phyloP scores from a whole-genome alignment of 176 grass and related monocot genomes.

The Bromus sterilis region DNA sequence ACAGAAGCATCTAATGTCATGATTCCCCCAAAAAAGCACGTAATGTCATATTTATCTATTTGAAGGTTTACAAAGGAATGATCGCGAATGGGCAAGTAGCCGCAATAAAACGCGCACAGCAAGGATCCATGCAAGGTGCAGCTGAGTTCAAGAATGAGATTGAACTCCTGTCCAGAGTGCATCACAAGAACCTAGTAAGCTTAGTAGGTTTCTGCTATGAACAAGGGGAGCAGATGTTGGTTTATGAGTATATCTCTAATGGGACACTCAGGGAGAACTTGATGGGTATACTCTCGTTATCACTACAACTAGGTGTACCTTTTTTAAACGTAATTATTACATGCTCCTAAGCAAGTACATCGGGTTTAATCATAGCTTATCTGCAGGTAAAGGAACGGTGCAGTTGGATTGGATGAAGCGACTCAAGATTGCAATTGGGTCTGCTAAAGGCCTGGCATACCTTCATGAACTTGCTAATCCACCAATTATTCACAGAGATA shows the following conservation, averaged over 20 bases:
- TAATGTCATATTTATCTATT: conserved; percentile 10
- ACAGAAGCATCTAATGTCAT: background rate
- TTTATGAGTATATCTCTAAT: conserved; percentile 65
- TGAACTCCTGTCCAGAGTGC: conserved; percentile 66
- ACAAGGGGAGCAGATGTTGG: conserved; percentile 71
- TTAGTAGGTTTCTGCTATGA: conserved; percentile 74
- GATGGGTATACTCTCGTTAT: conserved; percentile 38
- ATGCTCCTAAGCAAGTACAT: background rate
- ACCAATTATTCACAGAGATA: conserved; percentile 71
- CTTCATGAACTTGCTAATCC: conserved; percentile 77
- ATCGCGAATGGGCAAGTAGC: conserved; percentile 39
- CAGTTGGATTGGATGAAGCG: conserved; percentile 57
- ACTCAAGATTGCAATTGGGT: conserved; percentile 41
- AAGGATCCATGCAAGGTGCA: conserved; percentile 75
- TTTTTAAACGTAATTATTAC: no score
- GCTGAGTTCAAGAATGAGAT: conserved; percentile 83
- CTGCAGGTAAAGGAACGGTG: conserved; percentile 35
- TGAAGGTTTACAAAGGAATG: conserved; percentile 64
- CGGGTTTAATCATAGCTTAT: background rate
- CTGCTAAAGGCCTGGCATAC: conserved; percentile 67
- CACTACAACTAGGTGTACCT: background rate
- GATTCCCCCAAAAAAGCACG: background rate
- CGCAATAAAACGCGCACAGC: conserved; percentile 65
- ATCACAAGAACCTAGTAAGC: conserved; percentile 72
- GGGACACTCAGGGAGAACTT: conserved; percentile 60